Percentiles rank a stretch among this genome's conserved stretches.
These are phyloP conservation scores for Rutstroemia sp. DNA, from an alignment of 2,329 filamentous ascomycete genomes.

Conservation along the genomic window DNA sequence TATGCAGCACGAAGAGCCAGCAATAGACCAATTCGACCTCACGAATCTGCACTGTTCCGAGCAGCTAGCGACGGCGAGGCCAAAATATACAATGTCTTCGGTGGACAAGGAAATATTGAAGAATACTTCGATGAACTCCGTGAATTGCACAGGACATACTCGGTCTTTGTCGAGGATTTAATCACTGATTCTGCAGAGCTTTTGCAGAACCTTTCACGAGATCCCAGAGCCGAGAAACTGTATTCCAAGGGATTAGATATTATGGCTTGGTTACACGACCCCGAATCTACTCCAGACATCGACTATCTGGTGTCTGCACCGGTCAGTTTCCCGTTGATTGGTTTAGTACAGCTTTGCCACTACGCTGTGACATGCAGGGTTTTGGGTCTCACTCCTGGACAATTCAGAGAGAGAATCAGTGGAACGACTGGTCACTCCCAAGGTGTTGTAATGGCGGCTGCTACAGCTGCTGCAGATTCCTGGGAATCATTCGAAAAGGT, in stretches of 20 bases:
- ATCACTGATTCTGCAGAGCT: constrained; percentile 75
- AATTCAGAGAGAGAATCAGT: constrained; percentile 74
- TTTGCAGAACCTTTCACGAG: constrained; percentile 75
- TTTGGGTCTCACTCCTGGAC: constrained; percentile 80
- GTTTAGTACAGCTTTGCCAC: constrained; percentile 90
- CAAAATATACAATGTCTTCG: constrained; percentile 88
- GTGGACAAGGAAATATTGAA: constrained; percentile 97
- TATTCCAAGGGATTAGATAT: constrained; percentile 97
- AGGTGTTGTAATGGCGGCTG: constrained; percentile 87
- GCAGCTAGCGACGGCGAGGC: constrained; percentile 79
- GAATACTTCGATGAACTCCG: constrained; percentile 98
- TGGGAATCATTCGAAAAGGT: constrained; percentile 89
- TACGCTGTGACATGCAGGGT: constrained; percentile 92
- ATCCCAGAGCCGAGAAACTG: constrained; percentile 85
- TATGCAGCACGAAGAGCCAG: constrained; percentile 80
- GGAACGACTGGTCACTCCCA: constrained; percentile 96
- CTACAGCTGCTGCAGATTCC: constrained; percentile 80
- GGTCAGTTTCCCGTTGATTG: constrained; percentile 93
- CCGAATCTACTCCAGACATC: constrained; percentile 82
- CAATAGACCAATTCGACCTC: constrained; percentile 79
- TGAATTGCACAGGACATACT: constrained; percentile 85
- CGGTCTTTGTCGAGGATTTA: constrained; percentile 81
- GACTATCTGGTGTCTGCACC: constrained; percentile 93
- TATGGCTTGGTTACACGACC: constrained; percentile 84
- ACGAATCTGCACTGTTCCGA: constrained; percentile 87